phyloP scores from a whole-genome alignment of 345 rosid genomes.

The Eucalyptus leucophloia region DNA sequence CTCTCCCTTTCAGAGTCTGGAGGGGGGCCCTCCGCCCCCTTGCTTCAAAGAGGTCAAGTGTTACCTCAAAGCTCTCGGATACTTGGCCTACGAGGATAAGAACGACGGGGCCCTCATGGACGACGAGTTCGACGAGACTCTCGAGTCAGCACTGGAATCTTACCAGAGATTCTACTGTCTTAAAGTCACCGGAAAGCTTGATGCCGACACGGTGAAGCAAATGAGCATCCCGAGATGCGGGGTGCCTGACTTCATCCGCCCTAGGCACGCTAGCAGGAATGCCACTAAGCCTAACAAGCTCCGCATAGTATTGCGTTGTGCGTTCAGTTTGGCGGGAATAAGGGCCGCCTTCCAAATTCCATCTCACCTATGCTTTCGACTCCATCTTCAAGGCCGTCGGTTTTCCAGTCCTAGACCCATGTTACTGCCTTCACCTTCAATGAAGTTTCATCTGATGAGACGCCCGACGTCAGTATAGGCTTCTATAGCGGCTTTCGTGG shows the following conservation, averaged over 20 bases:
- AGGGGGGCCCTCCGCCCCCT: background rate
- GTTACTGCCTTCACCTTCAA: slow-evolving; percentile 5
- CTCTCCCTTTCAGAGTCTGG: background rate
- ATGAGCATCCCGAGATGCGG: slow-evolving; percentile 9
- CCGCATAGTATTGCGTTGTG: background rate
- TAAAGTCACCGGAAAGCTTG: background rate
- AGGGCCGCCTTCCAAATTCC: background rate
- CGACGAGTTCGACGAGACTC: background rate
- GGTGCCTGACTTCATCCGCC: background rate
- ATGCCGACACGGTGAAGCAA: background rate
- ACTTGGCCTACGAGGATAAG: background rate
- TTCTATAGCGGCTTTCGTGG: background rate
- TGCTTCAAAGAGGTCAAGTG: background rate
- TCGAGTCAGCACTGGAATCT: background rate
- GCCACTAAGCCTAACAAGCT: background rate
- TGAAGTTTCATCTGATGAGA: background rate
- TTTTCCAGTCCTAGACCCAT: slow-evolving; percentile 5
- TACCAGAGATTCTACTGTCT: background rate
- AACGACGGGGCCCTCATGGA: background rate
- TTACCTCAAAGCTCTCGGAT: slow-evolving; percentile 1
- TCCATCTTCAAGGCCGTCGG: background rate
- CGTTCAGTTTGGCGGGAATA: background rate
- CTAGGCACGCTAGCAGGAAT: background rate
- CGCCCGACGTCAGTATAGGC: background rate
- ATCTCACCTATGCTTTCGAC: background rate